Evolutionary conservation across 2,329 filamentous ascomycete genomes (phyloP).

Genomic region (Diaporthe nobilis): DNA sequence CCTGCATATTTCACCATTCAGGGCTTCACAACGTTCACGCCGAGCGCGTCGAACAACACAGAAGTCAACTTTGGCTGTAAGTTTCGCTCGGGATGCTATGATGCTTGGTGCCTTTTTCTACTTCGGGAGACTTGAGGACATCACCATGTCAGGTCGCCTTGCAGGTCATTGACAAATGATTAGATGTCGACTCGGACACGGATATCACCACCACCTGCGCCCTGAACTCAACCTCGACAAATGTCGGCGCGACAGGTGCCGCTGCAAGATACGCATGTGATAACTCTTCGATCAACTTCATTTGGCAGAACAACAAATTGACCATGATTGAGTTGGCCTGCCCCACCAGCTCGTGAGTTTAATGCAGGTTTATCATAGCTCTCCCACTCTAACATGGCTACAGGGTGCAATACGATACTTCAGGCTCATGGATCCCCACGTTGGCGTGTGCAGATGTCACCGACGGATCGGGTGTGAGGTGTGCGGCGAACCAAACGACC

Average conservation of each 20-base stretch:
- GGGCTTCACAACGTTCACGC: constrained; percentile 52
- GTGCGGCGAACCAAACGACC: constrained; percentile 27
- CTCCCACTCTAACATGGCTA: constrained; percentile 6
- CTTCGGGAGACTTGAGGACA: neutral
- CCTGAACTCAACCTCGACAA: constrained; percentile 58
- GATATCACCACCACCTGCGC: constrained; percentile 58
- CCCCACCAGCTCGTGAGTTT: constrained; percentile 40
- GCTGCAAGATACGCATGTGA: constrained; percentile 60
- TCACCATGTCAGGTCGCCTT: neutral
- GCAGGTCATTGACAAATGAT: neutral
- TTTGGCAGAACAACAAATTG: constrained; percentile 55
- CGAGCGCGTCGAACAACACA: constrained; percentile 51
- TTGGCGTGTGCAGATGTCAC: constrained; percentile 30
- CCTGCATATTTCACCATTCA: constrained; percentile 57
- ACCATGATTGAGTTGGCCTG: constrained; percentile 63
- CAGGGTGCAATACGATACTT: constrained; percentile 34
- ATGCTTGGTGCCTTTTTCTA: neutral
- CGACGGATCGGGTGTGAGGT: constrained; percentile 30
- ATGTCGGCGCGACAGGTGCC: constrained; percentile 50
- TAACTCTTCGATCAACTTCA: constrained; percentile 58
- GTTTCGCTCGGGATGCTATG: neutral
- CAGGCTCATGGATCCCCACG: constrained; percentile 37
- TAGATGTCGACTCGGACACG: constrained; percentile 54
- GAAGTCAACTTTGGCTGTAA: constrained; percentile 57
- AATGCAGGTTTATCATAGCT: neutral